phyloP scores from a whole-genome alignment of 345 rosid genomes.

The Eucalyptus shirleyi region DNA sequence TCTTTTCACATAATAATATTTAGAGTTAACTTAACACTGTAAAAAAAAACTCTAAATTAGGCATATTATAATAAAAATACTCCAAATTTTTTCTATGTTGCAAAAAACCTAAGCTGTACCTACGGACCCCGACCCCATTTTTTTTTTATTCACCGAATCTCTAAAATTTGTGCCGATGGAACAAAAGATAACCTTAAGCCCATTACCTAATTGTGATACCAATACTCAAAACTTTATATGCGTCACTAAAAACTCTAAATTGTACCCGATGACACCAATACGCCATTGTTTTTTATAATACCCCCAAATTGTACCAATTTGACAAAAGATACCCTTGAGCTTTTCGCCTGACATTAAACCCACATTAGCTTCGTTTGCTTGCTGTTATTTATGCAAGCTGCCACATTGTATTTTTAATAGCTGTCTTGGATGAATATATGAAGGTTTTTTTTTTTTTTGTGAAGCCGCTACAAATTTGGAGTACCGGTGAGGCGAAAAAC shows the following conservation, averaged over 20 bases:
- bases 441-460: neutral
- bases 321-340: neutral
- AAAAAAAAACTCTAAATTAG: neutral
- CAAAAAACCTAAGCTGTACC: neutral
- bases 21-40: neutral
- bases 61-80: neutral
- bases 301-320: neutral
- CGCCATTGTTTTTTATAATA: neutral
- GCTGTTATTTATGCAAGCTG: neutral
- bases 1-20: neutral
- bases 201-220: neutral
- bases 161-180: neutral
- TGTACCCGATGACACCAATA: neutral
- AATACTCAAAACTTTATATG: neutral
- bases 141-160: neutral
- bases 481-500: neutral
- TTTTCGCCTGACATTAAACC: neutral
- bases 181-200: neutral
- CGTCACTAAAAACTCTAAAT: neutral
- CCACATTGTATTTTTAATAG: neutral
- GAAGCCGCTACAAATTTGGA: neutral
- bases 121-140: neutral
- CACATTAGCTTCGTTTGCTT: neutral
- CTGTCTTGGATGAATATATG: neutral
- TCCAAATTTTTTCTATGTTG: neutral